A percentile compares a stretch with the other conserved stretches of the same genome.
These are phyloP conservation scores for Trichoderma erinaceum DNA, from an alignment of 495 filamentous ascomycete species.

Conservation along the genomic window DNA sequence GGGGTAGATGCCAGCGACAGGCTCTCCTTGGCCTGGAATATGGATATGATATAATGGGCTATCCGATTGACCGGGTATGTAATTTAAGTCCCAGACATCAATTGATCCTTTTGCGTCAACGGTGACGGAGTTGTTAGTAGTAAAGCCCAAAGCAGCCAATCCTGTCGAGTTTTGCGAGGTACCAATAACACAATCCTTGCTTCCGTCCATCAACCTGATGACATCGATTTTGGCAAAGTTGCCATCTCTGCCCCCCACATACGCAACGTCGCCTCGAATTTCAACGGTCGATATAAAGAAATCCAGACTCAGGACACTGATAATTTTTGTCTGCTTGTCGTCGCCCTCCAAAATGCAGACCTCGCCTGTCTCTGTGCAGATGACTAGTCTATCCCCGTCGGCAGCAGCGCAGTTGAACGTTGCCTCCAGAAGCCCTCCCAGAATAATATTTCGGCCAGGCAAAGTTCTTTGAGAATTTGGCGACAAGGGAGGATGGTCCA, in stretches of 20 bases:
- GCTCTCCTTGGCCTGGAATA: conserved; percentile 67
- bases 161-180: conserved; percentile 29
- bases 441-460: conserved; percentile 61
- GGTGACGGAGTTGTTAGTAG: conserved; percentile 63
- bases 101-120: conserved; percentile 70
- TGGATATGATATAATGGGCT: conserved; percentile 33
- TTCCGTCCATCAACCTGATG: conserved; percentile 31
- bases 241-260: conserved; percentile 42
- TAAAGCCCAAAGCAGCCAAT: conserved; percentile 60
- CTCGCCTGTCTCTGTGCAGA: conserved; percentile 66
- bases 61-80: conserved; percentile 27
- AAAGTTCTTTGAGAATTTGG: conserved; percentile 44
- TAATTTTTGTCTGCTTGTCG: conserved; percentile 62
- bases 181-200: conserved; percentile 24
- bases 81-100: conserved; percentile 50
- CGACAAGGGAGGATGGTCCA: conserved; percentile 33
- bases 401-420: conserved; percentile 75
- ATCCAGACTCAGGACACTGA: conserved; percentile 53
- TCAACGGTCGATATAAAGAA: conserved; percentile 60
- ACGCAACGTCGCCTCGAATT: conserved; percentile 31
- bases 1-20: conserved; percentile 67
- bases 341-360: conserved; percentile 77
- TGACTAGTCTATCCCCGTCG: conserved; percentile 59
- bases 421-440: conserved; percentile 70
- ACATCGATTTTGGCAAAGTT: conserved; percentile 36